A percentile compares a stretch with the other conserved stretches of the same genome.
Evolutionary conservation across 495 filamentous ascomycete genomes (phyloP).

Genomic region (Umbilicaria muhlenbergii): DNA sequence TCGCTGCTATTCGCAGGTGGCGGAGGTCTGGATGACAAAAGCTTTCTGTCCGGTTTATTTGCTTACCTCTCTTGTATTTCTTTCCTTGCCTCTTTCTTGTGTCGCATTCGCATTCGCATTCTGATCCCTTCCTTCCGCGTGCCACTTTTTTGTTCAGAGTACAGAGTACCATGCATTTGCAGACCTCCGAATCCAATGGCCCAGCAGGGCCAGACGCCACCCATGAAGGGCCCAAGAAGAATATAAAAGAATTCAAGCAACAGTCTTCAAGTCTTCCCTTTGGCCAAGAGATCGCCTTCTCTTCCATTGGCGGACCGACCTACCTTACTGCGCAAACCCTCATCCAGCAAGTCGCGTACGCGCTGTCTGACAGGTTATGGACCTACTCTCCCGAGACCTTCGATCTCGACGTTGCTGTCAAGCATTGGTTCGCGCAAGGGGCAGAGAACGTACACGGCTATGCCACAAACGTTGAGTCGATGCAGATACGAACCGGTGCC

Average conservation of each 20-base stretch:
- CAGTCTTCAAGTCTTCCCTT: conserved; percentile 45
- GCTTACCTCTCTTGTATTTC: no score
- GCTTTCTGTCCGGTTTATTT: no score
- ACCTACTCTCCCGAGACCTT: conserved; percentile 90
- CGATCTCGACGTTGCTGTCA: conserved; percentile 67
- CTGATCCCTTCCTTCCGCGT: no score
- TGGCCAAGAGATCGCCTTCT: conserved; percentile 34
- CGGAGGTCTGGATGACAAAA: no score
- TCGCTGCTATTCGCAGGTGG: no score
- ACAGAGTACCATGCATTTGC: conserved; percentile 10
- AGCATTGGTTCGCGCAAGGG: conserved; percentile 48
- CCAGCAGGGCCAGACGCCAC: conserved; percentile 8
- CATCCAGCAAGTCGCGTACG: conserved; percentile 89
- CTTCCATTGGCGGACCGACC: conserved; percentile 69
- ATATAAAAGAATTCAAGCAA: conserved; percentile 11
- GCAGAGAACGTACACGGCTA: conserved; percentile 72
- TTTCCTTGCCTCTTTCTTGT: no score
- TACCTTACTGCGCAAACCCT: conserved; percentile 85
- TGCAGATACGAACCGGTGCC: conserved; percentile 81
- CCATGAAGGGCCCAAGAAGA: conserved; percentile 8
- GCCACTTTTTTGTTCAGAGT: no score
- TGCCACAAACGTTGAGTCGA: conserved; percentile 54
- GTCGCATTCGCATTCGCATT: no score
- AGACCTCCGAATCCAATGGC: conserved; percentile 13
- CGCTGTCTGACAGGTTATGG: conserved; percentile 89